phyloP scores from a whole-genome alignment of 2,329 filamentous ascomycete species.

The Colletotrichum chlorophyti region DNA sequence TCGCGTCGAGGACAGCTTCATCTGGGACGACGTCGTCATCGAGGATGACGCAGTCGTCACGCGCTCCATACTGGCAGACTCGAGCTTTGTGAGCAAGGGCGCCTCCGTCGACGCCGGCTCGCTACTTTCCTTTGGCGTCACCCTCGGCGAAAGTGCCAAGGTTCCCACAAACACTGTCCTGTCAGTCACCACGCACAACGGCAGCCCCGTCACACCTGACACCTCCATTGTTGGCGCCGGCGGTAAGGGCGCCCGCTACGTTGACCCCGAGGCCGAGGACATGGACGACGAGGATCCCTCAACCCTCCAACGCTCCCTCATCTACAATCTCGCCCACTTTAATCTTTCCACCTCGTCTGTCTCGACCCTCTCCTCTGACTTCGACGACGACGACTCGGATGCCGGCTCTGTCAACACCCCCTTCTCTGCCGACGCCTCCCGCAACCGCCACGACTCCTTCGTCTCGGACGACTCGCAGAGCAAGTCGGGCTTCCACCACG shows the following conservation, averaged over 20 bases:
- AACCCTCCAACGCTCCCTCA: slow-evolving; percentile 59
- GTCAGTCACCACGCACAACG: slow-evolving; percentile 44
- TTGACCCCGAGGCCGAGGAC: slow-evolving; percentile 55
- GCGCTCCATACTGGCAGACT: slow-evolving; percentile 78
- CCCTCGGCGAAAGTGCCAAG: slow-evolving; percentile 67
- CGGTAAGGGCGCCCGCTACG: slow-evolving; percentile 58
- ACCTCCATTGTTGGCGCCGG: slow-evolving; percentile 52
- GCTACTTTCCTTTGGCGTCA: slow-evolving; percentile 81
- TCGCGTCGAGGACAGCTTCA: slow-evolving; percentile 77
- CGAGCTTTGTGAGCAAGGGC: slow-evolving; percentile 73
- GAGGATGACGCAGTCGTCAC: slow-evolving; percentile 76
- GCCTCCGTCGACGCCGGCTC: slow-evolving; percentile 75
- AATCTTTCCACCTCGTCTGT: slow-evolving; percentile 62
- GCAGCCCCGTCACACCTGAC: slow-evolving; percentile 47
- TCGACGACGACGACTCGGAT: slow-evolving; percentile 70
- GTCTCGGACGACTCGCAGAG: slow-evolving; percentile 75
- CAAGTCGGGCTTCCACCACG: slow-evolving; percentile 75
- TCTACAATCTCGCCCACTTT: slow-evolving; percentile 60
- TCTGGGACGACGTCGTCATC: slow-evolving; percentile 86
- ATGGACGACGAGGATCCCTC: slow-evolving; percentile 57
- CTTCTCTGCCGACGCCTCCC: slow-evolving; percentile 60
- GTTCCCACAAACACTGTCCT: slow-evolving; percentile 44
- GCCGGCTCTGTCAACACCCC: slow-evolving; percentile 65
- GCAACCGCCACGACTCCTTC: slow-evolving; percentile 74
- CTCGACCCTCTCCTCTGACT: slow-evolving; percentile 68